Conservation (phyloP, 73 alveolate species). For the Loxodes magnus region DNA sequence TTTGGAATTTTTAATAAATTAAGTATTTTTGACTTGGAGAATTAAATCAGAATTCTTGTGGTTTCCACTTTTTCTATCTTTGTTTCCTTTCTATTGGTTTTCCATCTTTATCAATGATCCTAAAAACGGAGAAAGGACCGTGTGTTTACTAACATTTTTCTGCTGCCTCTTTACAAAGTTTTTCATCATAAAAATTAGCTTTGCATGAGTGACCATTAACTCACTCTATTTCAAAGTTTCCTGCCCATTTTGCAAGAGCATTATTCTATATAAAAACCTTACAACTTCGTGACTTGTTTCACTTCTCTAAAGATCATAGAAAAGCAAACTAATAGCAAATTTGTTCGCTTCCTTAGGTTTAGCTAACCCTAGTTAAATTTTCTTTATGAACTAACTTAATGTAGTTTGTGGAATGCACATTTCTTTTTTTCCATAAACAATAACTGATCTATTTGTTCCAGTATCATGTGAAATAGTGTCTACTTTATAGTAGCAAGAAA, state of each 20-base stretch:
- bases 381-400: neutral
- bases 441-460: constrained; percentile 10
- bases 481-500: neutral
- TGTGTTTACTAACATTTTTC: neutral
- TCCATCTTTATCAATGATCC: too few species aligned
- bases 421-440: neutral
- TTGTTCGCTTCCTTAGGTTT: neutral
- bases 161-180: constrained; percentile 4
- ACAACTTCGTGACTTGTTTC: constrained; percentile 4
- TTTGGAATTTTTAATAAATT: too few species aligned
- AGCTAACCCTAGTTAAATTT: constrained; percentile 1
- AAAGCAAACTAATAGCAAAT: neutral
- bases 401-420: neutral
- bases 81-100: too few species aligned
- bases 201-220: constrained; percentile 4
- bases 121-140: constrained; percentile 7
- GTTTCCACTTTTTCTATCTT: too few species aligned
- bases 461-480: neutral
- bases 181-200: constrained; percentile 2
- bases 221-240: constrained; percentile 3
- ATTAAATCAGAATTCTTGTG: too few species aligned
- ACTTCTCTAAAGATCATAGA: neutral
- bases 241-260: neutral
- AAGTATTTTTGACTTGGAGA: too few species aligned
- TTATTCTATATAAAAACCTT: too few species aligned